These are phyloP conservation scores for Solanum arcanum DNA, from an alignment of 257 asterid species.

Conservation along the genomic window DNA sequence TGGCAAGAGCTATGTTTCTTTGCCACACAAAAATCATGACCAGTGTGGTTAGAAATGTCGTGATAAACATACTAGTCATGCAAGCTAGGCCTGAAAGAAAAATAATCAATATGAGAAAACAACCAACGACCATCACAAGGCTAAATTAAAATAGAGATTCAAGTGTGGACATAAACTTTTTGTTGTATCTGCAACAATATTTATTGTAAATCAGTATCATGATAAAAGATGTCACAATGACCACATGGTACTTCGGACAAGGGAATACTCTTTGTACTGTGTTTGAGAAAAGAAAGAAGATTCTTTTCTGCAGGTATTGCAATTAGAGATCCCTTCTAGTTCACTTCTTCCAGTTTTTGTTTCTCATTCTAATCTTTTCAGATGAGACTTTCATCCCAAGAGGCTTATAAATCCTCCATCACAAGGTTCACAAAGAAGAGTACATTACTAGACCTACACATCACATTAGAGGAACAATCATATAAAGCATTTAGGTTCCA, in stretches of 20 bases:
- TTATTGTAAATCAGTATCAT: background rate
- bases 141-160: background rate
- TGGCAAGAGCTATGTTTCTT: slow-evolving; percentile 5
- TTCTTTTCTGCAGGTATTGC: background rate
- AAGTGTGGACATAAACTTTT: background rate
- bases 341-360: background rate
- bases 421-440: background rate
- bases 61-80: slow-evolving; percentile 25
- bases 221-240: background rate
- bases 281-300: background rate
- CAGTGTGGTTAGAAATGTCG: slow-evolving; percentile 26
- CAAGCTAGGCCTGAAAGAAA: slow-evolving; percentile 17
- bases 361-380: background rate
- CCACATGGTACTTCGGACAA: background rate
- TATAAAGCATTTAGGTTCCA: background rate
- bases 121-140: background rate
- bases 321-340: background rate
- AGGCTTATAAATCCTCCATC: background rate
- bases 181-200: background rate
- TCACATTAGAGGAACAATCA: background rate
- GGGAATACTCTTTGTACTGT: background rate
- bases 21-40: slow-evolving; percentile 30
- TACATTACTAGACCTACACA: background rate
- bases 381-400: background rate
- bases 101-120: background rate